These are phyloP conservation scores for Drechslera avenae DNA, from an alignment of 2,329 filamentous ascomycete genomes.

Conservation along the genomic window DNA sequence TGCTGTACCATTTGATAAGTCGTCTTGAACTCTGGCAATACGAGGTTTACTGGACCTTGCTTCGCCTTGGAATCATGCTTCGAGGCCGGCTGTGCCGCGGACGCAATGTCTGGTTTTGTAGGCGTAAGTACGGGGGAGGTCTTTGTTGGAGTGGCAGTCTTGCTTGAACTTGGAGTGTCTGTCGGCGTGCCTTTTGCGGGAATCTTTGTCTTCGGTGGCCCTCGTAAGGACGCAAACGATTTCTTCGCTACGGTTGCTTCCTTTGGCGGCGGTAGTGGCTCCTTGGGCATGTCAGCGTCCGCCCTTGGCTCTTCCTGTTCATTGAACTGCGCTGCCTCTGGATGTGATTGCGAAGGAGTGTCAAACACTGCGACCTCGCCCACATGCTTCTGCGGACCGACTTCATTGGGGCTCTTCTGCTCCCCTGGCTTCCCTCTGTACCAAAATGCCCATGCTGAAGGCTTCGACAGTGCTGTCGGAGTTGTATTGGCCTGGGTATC, in stretches of 20 bases:
- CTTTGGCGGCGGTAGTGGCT: conserved; percentile 19
- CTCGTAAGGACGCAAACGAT: conserved; percentile 41
- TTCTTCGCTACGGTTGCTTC: conserved; percentile 32
- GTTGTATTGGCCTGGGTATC: conserved; percentile 8
- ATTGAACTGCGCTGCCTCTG: conserved; percentile 59
- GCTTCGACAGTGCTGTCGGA: conserved; percentile 51
- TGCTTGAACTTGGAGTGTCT: conserved; percentile 44
- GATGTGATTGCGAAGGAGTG: conserved; percentile 56
- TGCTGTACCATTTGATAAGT: conserved; percentile 63
- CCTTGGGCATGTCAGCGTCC: conserved; percentile 22
- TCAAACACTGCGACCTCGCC: conserved; percentile 57
- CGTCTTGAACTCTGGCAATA: conserved; percentile 71
- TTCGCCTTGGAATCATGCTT: conserved; percentile 33
- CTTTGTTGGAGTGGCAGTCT: conserved; percentile 41
- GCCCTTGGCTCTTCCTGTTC: conserved; percentile 43
- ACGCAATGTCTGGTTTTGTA: conserved; percentile 32
- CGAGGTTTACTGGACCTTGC: conserved; percentile 61
- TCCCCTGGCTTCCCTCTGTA: conserved; percentile 62
- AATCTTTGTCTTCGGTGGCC: conserved; percentile 35
- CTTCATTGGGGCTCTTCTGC: conserved; percentile 60
- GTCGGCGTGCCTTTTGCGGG: conserved; percentile 22
- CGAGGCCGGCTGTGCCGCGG: conserved; percentile 32
- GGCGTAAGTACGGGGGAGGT: conserved; percentile 35
- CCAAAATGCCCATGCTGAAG: conserved; percentile 82
- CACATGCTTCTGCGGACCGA: conserved; percentile 62